Base-by-base conservation (phyloP, 2,329 filamentous ascomycete species). In the Epichloe amarillans region DNA sequence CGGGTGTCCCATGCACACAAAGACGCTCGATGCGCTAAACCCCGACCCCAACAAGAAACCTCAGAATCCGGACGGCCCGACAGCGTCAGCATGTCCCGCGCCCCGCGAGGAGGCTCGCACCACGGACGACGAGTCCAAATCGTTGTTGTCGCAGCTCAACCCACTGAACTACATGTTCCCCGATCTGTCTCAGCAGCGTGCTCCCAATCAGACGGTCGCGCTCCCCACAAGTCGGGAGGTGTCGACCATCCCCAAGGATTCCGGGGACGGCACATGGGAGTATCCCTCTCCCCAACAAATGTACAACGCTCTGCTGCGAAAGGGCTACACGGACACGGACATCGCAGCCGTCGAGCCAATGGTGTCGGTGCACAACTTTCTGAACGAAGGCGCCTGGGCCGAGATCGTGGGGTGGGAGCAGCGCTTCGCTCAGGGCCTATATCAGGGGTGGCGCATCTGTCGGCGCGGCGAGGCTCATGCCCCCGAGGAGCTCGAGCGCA, bases 281-380 rank as follows among this genome's bases (percentile, higher is more conserved):
- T 98, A 98, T 64, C 93, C 93, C 0, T 96, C 89, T 0, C 91
- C 93, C 0, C 93, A 98, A 71, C 93, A 98, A 69, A 98, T 98
- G 93, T 98, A 97, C 75, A 97, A 98, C 63, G 93, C 93, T 7
- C 84, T 98, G 70, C 72, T 97, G 54, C 84, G 93, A 56, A 98
- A 98, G 69, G 93, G 93, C 52, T 93, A 96, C 69, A 89, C 86
- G 0, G 90, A 97, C 65, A 97, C 93, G 0, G 90, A 95, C 51
- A 80, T 88, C 50, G 93, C 91, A 19, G 89, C 90, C 3, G 90
- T 98, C 14, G 90, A 96, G 69, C 83, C 84, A 62, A 98, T 98
- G 93, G 93, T 98, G 5, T 86, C 88, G 0, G 88, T 97, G 11
- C 93, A 98, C 74, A 98, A 98, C 69, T 97, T 96, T 62, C 69